Percentiles rank a stretch among this genome's conserved stretches.
phyloP scores from a whole-genome alignment of 2,329 filamentous ascomycete genomes.

The Cadophora sp. region DNA sequence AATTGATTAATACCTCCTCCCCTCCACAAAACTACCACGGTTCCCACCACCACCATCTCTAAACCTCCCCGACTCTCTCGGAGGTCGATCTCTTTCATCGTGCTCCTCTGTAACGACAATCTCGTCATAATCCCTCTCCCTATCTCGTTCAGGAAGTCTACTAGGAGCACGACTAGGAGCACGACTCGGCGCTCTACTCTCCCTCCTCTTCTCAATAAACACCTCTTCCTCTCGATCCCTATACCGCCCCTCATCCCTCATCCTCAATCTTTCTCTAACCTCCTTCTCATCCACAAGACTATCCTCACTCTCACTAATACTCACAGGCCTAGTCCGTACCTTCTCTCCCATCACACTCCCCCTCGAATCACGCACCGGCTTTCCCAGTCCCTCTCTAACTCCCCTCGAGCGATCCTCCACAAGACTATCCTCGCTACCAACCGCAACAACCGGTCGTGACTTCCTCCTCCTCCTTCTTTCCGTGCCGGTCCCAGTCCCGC shows the following conservation, averaged over 20 bases:
- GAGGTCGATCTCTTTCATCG: not conserved
- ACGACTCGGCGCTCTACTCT: constrained; percentile 9
- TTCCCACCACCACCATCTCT: not conserved
- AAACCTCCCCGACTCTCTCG: not conserved
- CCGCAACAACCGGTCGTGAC: not conserved
- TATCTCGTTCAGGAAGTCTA: constrained; percentile 1
- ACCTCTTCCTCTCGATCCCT: constrained; percentile 1
- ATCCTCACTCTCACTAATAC: constrained; percentile 4
- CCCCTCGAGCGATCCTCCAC: not conserved
- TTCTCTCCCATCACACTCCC: constrained; percentile 2
- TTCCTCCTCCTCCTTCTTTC: constrained; percentile 5
- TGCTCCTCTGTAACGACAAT: constrained; percentile 19
- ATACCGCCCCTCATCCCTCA: constrained; percentile 5
- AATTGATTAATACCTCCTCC: constrained; percentile 3
- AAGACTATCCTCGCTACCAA: constrained; percentile 11
- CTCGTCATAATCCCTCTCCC: constrained; percentile 15
- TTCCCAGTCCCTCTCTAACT: not conserved
- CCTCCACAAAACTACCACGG: constrained; percentile 9
- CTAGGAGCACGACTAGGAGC: constrained; percentile 2
- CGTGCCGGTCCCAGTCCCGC: not conserved
- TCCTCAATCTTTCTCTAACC: constrained; percentile 8
- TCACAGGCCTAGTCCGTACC: not conserved
- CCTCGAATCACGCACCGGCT: not conserved
- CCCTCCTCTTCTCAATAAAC: constrained; percentile 13
- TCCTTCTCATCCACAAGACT: constrained; percentile 20